Evolutionary conservation across 2,329 filamentous ascomycete species (phyloP).

Genomic region (Penicillium sp.): DNA sequence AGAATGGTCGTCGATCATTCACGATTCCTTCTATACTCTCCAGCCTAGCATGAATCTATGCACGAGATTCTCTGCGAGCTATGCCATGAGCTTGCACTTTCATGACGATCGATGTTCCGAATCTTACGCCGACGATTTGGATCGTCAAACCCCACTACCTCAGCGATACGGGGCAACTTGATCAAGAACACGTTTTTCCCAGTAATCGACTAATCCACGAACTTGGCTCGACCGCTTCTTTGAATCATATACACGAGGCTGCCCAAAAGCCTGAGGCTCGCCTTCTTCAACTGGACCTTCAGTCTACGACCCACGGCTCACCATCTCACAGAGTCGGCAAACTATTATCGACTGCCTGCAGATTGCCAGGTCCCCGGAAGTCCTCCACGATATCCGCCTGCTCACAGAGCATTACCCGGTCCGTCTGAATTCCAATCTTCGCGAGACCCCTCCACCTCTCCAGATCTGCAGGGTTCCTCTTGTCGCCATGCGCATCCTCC

Average conservation of each 20-base stretch:
- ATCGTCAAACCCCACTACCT: not conserved
- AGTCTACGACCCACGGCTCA: too few species aligned
- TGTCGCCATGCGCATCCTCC: constrained; percentile 57
- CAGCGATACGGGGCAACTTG: too few species aligned
- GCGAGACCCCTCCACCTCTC: constrained; percentile 57
- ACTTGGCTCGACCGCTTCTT: not conserved
- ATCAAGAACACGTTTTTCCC: not conserved
- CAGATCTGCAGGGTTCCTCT: constrained; percentile 54
- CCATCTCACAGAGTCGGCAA: constrained; percentile 37
- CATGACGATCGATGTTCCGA: not conserved
- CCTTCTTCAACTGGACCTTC: not conserved
- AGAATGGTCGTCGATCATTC: constrained; percentile 6
- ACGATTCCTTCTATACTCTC: not conserved
- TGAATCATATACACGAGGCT: not conserved
- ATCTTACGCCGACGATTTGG: not conserved
- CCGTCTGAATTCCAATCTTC: constrained; percentile 52
- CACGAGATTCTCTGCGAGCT: not conserved
- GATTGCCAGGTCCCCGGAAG: constrained; percentile 52
- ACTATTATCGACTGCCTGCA: constrained; percentile 49
- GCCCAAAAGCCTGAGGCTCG: not conserved
- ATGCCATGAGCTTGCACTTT: not conserved
- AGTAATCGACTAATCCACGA: not conserved
- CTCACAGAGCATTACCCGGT: constrained; percentile 55
- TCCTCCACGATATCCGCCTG: constrained; percentile 55
- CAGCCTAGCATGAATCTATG: not conserved